Percentiles rank a stretch among this genome's conserved stretches.
Evolutionary conservation across 2,329 filamentous ascomycete species (phyloP).

Genomic region (Ceratocystis cubensis): DNA sequence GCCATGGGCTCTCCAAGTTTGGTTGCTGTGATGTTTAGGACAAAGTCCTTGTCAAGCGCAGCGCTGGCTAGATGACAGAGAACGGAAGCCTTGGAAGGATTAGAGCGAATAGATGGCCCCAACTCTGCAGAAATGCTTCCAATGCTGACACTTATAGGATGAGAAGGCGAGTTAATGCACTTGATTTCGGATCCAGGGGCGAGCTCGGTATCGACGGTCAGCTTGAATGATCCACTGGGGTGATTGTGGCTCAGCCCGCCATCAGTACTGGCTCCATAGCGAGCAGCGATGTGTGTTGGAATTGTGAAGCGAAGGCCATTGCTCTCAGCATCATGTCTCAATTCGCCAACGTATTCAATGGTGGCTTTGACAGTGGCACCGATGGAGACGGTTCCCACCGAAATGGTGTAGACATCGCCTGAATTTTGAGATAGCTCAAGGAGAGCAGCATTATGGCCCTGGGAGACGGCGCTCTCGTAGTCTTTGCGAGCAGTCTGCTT

Average conservation of each 20-base stretch:
- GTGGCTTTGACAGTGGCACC: conserved; percentile 45
- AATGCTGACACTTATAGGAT: conserved; percentile 53
- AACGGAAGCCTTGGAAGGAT: conserved; percentile 29
- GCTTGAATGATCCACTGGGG: conserved; percentile 18
- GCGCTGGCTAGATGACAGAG: conserved; percentile 45
- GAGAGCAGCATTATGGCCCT: conserved; percentile 50
- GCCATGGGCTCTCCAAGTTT: conserved; percentile 49
- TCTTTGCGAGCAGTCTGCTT: conserved; percentile 46
- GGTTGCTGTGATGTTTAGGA: conserved; percentile 51
- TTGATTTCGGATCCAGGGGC: conserved; percentile 44
- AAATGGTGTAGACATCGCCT: conserved; percentile 53
- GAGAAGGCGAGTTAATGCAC: conserved; percentile 52
- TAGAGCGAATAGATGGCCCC: not conserved
- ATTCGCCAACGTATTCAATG: conserved; percentile 54
- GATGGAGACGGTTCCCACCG: conserved; percentile 53
- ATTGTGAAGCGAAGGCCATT: conserved; percentile 59
- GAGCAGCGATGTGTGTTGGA: conserved; percentile 52
- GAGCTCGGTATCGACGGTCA: conserved; percentile 34
- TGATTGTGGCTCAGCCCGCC: not conserved
- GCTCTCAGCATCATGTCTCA: conserved; percentile 57
- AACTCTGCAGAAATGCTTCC: conserved; percentile 40
- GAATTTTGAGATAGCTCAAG: conserved; percentile 48
- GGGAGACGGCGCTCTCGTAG: conserved; percentile 45
- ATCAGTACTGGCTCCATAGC: conserved; percentile 41
- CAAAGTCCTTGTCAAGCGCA: conserved; percentile 53